Conservation (phyloP, 2,329 filamentous ascomycete species). For the Hypoxylon sp. region DNA sequence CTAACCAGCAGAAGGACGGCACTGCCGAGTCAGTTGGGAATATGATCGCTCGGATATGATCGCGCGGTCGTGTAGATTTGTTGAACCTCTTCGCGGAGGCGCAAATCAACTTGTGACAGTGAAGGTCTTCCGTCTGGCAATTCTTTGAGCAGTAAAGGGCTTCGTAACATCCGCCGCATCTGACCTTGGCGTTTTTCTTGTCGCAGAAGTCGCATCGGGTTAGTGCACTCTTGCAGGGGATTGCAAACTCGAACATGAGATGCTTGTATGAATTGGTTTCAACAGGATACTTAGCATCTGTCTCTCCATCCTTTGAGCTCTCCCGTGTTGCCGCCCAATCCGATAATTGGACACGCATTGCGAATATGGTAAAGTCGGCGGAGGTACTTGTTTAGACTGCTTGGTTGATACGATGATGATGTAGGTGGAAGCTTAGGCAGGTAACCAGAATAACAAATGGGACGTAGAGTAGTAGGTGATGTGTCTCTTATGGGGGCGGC, state of each 20-base stretch:
- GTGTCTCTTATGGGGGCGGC: no score
- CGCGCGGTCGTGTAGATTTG: not conserved
- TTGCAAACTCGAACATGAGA: constrained; percentile 1
- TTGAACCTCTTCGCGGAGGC: constrained; percentile 6
- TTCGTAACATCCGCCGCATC: constrained; percentile 6
- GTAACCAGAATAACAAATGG: no score
- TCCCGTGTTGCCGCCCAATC: no score
- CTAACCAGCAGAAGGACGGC: constrained; percentile 8
- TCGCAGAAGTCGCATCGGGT: constrained; percentile 9
- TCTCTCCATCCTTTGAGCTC: no score
- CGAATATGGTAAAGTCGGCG: not conserved
- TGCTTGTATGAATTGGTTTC: not conserved
- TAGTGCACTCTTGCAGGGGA: constrained; percentile 17
- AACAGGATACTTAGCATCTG: no score
- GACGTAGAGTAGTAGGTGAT: no score
- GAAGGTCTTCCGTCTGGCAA: constrained; percentile 27
- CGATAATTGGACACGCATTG: not conserved
- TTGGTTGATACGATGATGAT: not conserved
- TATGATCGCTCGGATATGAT: constrained; percentile 27
- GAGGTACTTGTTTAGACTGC: not conserved
- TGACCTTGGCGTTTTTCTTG: not conserved
- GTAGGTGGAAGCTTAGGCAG: no score
- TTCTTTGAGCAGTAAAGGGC: constrained; percentile 24
- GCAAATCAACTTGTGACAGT: constrained; percentile 29
- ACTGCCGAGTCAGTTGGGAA: constrained; percentile 14